These are phyloP conservation scores for Beauveria australis DNA, from an alignment of 2,329 filamentous ascomycete genomes.

Conservation along the genomic window DNA sequence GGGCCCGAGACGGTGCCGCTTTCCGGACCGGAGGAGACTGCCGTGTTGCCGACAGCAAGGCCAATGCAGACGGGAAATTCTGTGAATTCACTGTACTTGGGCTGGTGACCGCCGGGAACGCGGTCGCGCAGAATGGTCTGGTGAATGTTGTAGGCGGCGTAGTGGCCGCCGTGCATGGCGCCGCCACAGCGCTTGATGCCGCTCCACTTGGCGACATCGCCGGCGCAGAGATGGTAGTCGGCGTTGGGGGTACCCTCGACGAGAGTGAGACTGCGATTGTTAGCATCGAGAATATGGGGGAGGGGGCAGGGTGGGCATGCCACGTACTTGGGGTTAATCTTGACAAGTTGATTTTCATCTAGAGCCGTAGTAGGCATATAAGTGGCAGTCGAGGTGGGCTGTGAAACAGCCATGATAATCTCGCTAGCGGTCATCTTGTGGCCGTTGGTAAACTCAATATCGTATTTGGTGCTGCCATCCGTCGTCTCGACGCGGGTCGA, in stretches of 20 bases:
- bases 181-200: conserved; percentile 73
- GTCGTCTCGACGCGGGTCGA: conserved; percentile 36
- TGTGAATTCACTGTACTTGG: conserved; percentile 40
- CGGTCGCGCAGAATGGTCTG: conserved; percentile 44
- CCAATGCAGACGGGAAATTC: conserved; percentile 60
- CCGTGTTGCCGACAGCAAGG: conserved; percentile 62
- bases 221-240: conserved; percentile 56
- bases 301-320: neutral
- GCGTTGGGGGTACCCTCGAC: conserved; percentile 45
- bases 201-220: conserved; percentile 63
- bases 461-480: conserved; percentile 32
- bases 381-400: conserved; percentile 50
- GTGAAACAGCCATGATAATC: conserved; percentile 63
- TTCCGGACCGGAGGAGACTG: conserved; percentile 52
- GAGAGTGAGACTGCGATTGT: conserved; percentile 43
- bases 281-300: neutral
- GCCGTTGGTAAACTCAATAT: conserved; percentile 53
- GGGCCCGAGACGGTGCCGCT: conserved; percentile 51
- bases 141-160: conserved; percentile 59
- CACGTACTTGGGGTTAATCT: conserved; percentile 45
- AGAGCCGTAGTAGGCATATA: conserved; percentile 53
- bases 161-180: conserved; percentile 66
- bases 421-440: conserved; percentile 51
- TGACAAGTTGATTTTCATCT: conserved; percentile 58
- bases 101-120: conserved; percentile 25